Base-by-base conservation (phyloP, 148 eudicot species). In the Vaccinium vitisidaea region DNA sequence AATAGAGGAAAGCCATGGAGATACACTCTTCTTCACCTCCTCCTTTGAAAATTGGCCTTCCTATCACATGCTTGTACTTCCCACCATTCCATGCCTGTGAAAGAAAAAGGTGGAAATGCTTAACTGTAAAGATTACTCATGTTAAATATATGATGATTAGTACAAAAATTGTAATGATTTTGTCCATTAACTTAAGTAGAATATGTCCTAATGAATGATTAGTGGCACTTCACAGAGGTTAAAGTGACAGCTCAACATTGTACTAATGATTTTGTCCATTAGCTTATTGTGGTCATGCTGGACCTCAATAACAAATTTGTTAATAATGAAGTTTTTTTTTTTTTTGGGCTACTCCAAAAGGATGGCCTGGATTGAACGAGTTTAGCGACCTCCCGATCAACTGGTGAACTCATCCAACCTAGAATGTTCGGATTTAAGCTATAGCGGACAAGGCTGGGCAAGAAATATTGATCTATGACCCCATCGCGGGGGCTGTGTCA, bases 41-140 rank as follows among this genome's bases (percentile, higher is more conserved):
- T 30, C 53, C 83, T 88, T 88, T 89, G 70, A 91, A 94, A 48
- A 94, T 89, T 84, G 98, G 95, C 83, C 90, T 93, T 43, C 96
- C 98, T 75, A 94, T 93, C 82, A 93, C 95, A 77, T 92, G 95
- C 85, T 93, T 94, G 87, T 90, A 93, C 63, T 73, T 84, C 43
- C 96, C 94, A 46, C 84, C 89, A 85, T 92, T 91, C 96, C 98
- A 90, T 19, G 79, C 88, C 98, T 94, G 89, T 30, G 16, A 75
- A 9, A 55, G 8, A 13, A 5, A 19, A 27, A 73, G 8, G 10
- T 46, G 46, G 46, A 46, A 69, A 14, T 71, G 19, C 75, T 30
- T 19, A 32, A 59, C 71, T 80, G 71, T 80, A 80, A 81, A 81
- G 65, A 27, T 55, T 15, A 49, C 65, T 59, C 65, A 8, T 59